Conservation (phyloP, 2,329 filamentous ascomycete genomes). For the Pestalotiopsis sp. region DNA sequence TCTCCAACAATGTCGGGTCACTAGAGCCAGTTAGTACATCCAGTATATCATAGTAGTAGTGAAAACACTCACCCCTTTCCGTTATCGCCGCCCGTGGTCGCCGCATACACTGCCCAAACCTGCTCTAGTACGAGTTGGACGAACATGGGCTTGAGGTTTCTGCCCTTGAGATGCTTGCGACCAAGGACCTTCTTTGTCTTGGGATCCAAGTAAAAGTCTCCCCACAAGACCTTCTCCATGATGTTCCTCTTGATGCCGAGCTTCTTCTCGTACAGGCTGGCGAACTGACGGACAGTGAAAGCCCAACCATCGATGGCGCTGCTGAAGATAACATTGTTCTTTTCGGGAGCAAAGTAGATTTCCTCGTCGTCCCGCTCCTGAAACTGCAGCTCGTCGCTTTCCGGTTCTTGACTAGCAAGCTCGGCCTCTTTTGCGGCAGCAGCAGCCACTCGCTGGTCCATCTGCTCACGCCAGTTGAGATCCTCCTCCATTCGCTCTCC, state of each 20-base stretch:
- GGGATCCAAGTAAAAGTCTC: conserved; percentile 93
- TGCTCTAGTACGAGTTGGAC: conserved; percentile 95
- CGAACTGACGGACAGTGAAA: conserved; percentile 94
- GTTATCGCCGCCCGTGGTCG: conserved; percentile 80
- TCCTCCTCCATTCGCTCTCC: conserved; percentile 99
- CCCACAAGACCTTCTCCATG: conserved; percentile 95
- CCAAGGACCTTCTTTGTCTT: conserved; percentile 94
- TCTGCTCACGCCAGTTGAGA: conserved; percentile 89
- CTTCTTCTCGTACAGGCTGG: conserved; percentile 92
- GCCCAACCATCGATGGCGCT: conserved; percentile 99
- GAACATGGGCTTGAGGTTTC: conserved; percentile 93
- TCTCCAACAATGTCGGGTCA: conserved; percentile 81
- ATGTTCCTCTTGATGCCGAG: conserved; percentile 87
- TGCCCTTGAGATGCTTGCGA: conserved; percentile 89
- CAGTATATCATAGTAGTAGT: conserved; percentile 14
- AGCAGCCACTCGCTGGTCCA: conserved; percentile 83
- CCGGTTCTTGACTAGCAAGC: conserved; percentile 51
- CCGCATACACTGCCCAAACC: conserved; percentile 94
- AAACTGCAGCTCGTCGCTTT: conserved; percentile 68
- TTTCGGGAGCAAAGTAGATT: conserved; percentile 96
- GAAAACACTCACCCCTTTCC: conserved; percentile 72
- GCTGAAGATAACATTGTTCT: conserved; percentile 98
- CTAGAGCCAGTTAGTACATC: conserved; percentile 42
- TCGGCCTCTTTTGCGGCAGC: conserved; percentile 63
- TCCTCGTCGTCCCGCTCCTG: conserved; percentile 95